Percentiles rank a stretch among this genome's conserved stretches.
phyloP scores from a whole-genome alignment of 805 yeast species.

The Starmera quercuum region DNA sequence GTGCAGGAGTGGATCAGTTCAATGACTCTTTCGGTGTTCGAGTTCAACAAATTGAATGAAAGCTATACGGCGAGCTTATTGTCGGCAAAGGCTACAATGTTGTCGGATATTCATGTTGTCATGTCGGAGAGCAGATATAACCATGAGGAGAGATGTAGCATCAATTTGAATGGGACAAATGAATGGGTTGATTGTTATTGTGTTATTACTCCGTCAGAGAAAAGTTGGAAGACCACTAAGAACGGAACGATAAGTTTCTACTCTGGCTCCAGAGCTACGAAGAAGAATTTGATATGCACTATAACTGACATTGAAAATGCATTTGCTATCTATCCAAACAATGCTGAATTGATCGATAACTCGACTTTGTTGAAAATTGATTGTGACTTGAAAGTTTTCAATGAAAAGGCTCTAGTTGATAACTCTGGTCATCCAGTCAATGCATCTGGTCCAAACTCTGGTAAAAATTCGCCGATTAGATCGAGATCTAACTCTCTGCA shows the following conservation, averaged over 20 bases:
- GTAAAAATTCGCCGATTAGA: conserved; percentile 2
- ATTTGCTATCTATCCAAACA: conserved; percentile 54
- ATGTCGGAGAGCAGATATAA: conserved; percentile 40
- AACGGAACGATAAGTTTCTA: conserved; percentile 49
- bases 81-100: conserved; percentile 46
- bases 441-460: conserved; percentile 1
- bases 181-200: conserved; percentile 53
- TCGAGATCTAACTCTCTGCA: conserved; percentile 4
- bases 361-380: conserved; percentile 48
- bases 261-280: conserved; percentile 36
- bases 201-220: conserved; percentile 38
- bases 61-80: conserved; percentile 59
- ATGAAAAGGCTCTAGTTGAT: conserved; percentile 5
- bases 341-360: conserved; percentile 46
- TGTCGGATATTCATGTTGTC: conserved; percentile 52
- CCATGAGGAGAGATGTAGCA: conserved; percentile 54
- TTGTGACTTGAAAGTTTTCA: conserved; percentile 42
- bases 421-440: not conserved
- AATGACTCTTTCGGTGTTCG: conserved; percentile 47
- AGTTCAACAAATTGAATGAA: conserved; percentile 48
- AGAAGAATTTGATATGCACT: conserved; percentile 45
- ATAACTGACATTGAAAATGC: conserved; percentile 36
- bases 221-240: conserved; percentile 17
- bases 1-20: conserved; percentile 37
- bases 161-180: conserved; percentile 50